Evolutionary conservation across 495 filamentous ascomycete species (phyloP).

Genomic region (Hyaloscypha variabilis): DNA sequence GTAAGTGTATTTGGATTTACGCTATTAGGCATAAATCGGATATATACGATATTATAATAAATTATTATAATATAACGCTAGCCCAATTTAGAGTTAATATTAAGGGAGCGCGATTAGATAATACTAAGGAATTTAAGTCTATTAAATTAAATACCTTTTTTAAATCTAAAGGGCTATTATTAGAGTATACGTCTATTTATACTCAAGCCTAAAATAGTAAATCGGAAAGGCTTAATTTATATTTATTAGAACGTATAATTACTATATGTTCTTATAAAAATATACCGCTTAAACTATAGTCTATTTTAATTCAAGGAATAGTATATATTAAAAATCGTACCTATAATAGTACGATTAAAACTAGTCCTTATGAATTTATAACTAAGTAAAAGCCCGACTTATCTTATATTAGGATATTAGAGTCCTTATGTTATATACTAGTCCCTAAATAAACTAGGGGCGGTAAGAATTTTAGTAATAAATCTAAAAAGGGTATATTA

Average conservation of each 20-base stretch:
- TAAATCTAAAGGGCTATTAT: slow-evolving; percentile 4
- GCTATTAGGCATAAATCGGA: slow-evolving; percentile 7
- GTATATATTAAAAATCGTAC: slow-evolving; percentile 19
- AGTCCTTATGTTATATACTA: slow-evolving; percentile 13
- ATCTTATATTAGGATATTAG: slow-evolving; percentile 15
- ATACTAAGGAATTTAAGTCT: slow-evolving; percentile 15
- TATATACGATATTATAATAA: neutral
- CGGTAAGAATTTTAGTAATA: slow-evolving; percentile 13
- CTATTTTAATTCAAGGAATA: slow-evolving; percentile 15
- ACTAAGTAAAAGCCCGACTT: slow-evolving; percentile 3
- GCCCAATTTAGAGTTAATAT: slow-evolving; percentile 5
- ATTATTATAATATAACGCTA: slow-evolving; percentile 1
- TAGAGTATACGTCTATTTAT: slow-evolving; percentile 3
- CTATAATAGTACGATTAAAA: slow-evolving; percentile 17
- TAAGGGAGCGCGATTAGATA: slow-evolving; percentile 2
- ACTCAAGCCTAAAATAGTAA: slow-evolving; percentile 1
- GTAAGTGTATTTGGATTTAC: slow-evolving; percentile 14
- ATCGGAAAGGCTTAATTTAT: slow-evolving; percentile 4
- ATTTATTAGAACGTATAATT: slow-evolving; percentile 11
- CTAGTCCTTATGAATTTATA: slow-evolving; percentile 2
- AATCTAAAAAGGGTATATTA: slow-evolving; percentile 17
- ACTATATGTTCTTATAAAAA: slow-evolving; percentile 4
- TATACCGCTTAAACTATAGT: slow-evolving; percentile 13
- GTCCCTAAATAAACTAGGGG: slow-evolving; percentile 10
- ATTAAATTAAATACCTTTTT: slow-evolving; percentile 9